Percentiles rank a stretch among this genome's conserved stretches.
phyloP scores from a whole-genome alignment of 2,329 filamentous ascomycete genomes.

The Magnaporthiopsis rhizophila region DNA sequence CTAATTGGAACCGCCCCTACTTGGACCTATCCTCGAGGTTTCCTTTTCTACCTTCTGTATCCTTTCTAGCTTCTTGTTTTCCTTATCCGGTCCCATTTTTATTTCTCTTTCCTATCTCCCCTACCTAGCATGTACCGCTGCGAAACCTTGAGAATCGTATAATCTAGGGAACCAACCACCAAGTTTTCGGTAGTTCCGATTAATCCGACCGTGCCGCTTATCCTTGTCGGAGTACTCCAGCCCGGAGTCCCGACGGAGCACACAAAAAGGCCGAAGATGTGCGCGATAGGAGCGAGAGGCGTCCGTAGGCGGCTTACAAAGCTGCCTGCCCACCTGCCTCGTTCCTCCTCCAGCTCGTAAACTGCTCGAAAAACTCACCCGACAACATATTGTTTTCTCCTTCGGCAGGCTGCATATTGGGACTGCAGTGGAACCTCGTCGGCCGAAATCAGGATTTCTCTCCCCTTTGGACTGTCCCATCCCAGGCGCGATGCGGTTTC shows the following conservation, averaged over 20 bases:
- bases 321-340: background rate
- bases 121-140: too few species aligned
- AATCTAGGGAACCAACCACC: too few species aligned
- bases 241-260: constrained; percentile 7
- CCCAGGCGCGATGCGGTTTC: constrained; percentile 21
- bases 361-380: background rate
- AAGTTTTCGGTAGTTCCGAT: too few species aligned
- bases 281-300: background rate
- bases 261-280: background rate
- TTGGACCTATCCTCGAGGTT: too few species aligned
- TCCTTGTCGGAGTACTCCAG: constrained; percentile 4
- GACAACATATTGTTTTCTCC: background rate
- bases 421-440: background rate
- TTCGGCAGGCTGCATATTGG: background rate
- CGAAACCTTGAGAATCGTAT: too few species aligned
- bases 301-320: background rate
- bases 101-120: too few species aligned
- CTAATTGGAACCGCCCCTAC: too few species aligned
- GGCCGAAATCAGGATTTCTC: background rate
- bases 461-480: too few species aligned
- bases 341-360: background rate
- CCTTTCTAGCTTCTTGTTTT: too few species aligned
- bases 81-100: too few species aligned
- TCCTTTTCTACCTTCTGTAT: too few species aligned
- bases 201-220: too few species aligned